A percentile compares a stretch with the other conserved stretches of the same genome.
These are phyloP conservation scores for Jatropha multifida DNA, from an alignment of 441 rosid species.

Conservation along the genomic window DNA sequence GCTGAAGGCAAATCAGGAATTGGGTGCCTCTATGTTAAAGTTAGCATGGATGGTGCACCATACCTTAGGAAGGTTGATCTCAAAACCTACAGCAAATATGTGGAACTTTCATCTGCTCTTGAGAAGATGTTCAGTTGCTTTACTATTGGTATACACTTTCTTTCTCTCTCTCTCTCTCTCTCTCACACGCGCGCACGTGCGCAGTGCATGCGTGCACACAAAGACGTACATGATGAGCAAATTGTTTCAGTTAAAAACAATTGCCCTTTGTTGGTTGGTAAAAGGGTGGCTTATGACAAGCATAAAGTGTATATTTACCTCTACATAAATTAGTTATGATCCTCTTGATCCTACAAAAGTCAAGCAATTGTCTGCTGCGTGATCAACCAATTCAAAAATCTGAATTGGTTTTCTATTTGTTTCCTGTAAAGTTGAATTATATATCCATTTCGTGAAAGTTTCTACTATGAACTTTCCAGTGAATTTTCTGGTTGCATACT, in stretches of 20 bases:
- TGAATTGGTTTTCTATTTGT: too few relatives aligned
- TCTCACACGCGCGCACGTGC: neutral
- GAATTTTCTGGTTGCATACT: too few relatives aligned
- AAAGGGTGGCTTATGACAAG: neutral
- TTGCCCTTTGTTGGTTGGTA: neutral
- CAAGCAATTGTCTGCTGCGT: neutral
- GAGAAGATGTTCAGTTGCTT: conserved; percentile 63
- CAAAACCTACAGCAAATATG: conserved; percentile 41
- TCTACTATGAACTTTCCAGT: too few relatives aligned
- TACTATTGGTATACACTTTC: conserved; percentile 42
- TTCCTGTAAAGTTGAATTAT: too few relatives aligned
- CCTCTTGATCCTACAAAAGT: neutral
- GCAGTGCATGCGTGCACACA: neutral
- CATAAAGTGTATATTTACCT: neutral
- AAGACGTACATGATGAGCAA: neutral
- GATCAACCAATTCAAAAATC: too few relatives aligned
- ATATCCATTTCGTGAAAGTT: too few relatives aligned
- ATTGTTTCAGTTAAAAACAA: neutral
- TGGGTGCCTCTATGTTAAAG: conserved; percentile 52
- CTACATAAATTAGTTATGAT: neutral
- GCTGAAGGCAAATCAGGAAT: conserved; percentile 38
- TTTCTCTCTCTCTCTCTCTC: neutral
- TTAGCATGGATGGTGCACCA: conserved; percentile 70
- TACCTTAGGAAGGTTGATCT: conserved; percentile 62
- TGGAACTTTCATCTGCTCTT: conserved; percentile 51